Base-by-base conservation (phyloP, 2,329 filamentous ascomycete species). In the Colletotrichum sp. region DNA sequence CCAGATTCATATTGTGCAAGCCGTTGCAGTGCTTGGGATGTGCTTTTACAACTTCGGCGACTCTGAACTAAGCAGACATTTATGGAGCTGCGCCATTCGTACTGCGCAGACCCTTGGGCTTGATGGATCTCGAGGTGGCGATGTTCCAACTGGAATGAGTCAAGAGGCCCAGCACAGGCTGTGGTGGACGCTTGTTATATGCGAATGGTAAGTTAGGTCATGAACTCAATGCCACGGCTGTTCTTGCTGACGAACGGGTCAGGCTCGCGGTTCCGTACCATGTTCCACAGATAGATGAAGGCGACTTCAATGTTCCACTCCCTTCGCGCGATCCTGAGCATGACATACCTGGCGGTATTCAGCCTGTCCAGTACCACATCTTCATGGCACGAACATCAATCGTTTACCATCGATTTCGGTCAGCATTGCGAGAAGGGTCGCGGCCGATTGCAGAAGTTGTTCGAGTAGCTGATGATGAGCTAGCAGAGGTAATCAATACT, bases 11-110 rank as follows among this genome's bases (percentile, higher is more conserved):
- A 71, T 60, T 39, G 68, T 79, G 6, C 78, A 79, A 67, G 65
- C 78, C 6, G 69, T 79, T 49, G 78, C 78, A 13, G 77, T 79
- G 8, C 71, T 79, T 10, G 76, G 78, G 30, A 79, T 79, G 36
- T 71, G 71, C 36, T 79, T 79, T 34, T 63, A 69, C 57, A 78
- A 72, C 36, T 72, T 78, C 24, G 78, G 78, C 3, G 78, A 78
- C 55, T 36, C 69, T 13, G 67, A 70, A 3, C 44, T 79, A 4
- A 49, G 71, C n/a, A 30, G 32, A 8, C 70, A 69, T 63, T n/a
- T 79, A 21, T 76, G 78, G 72, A 75, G 65, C 30, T 78, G 68
- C 52, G 78, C 72, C 18, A 77, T 79, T 16, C 72, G 78, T 12
- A 78, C 75, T 49, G 78, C 77, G 3, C 76, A 65, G 49, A 28